Conservation (phyloP, 1,139 yeast species). For the Blastobotrys ciferrii region DNA sequence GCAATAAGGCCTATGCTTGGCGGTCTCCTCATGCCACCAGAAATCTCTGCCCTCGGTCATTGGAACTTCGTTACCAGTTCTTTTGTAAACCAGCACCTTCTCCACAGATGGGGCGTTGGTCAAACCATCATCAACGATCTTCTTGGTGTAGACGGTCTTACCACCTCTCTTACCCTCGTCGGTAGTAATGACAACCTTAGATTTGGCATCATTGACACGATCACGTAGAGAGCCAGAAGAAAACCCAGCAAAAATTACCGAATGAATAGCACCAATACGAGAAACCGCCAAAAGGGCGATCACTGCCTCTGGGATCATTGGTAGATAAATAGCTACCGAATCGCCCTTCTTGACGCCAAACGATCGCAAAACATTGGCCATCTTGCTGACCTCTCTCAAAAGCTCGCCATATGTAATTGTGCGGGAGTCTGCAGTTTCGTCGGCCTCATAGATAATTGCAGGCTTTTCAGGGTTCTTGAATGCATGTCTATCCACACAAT, state of each 20-base stretch:
- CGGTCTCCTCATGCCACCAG: slow-evolving; percentile 90
- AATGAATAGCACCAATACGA: slow-evolving; percentile 93
- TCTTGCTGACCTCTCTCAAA: slow-evolving; percentile 79
- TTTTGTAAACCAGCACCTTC: slow-evolving; percentile 79
- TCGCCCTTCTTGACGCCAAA: slow-evolving; percentile 95
- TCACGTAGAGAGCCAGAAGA: slow-evolving; percentile 91
- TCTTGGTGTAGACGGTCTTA: slow-evolving; percentile 83
- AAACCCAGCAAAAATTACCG: slow-evolving; percentile 96
- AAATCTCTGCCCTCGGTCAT: slow-evolving; percentile 83
- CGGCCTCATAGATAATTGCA: slow-evolving; percentile 94
- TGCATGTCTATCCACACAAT: slow-evolving; percentile 97
- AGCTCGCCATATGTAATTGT: slow-evolving; percentile 82
- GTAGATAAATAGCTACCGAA: slow-evolving; percentile 92
- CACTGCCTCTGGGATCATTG: slow-evolving; percentile 96
- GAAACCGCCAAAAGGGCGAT: slow-evolving; percentile 92
- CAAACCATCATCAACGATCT: slow-evolving; percentile 92
- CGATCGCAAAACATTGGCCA: slow-evolving; percentile 78
- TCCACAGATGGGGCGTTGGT: slow-evolving; percentile 73
- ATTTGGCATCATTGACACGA: slow-evolving; percentile 84
- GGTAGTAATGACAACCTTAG: slow-evolving; percentile 87
- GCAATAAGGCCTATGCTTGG: slow-evolving; percentile 76
- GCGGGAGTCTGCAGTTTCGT: slow-evolving; percentile 71
- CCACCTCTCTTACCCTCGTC: slow-evolving; percentile 98
- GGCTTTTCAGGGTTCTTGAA: slow-evolving; percentile 75
- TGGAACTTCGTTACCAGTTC: slow-evolving; percentile 74